Conservation (phyloP, 2,329 filamentous ascomycete species). For the Aschersonia sp. region DNA sequence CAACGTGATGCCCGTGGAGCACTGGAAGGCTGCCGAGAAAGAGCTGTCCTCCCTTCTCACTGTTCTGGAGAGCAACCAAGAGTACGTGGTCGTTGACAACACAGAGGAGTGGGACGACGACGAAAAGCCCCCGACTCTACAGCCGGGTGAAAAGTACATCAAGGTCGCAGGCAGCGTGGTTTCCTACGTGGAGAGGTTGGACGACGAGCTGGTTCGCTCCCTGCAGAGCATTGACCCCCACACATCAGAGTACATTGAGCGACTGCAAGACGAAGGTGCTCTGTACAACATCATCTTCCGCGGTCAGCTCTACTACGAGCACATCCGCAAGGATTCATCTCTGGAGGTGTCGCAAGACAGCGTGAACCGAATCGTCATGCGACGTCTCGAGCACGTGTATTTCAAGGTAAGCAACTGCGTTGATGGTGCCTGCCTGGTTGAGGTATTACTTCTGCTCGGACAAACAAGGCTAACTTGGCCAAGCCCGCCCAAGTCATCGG, state of each 20-base stretch:
- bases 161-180: conserved; percentile 88
- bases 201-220: conserved; percentile 95
- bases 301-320: conserved; percentile 77
- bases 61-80: conserved; percentile 62
- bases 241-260: conserved; percentile 96
- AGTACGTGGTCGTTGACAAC: conserved; percentile 76
- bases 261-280: conserved; percentile 75
- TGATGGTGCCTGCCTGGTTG: too few species aligned
- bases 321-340: conserved; percentile 52
- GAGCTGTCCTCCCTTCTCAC: conserved; percentile 68
- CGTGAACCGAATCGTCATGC: conserved; percentile 84
- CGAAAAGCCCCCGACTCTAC: conserved; percentile 72
- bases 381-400: conserved; percentile 91
- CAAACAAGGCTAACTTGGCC: background rate
- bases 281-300: conserved; percentile 90
- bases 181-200: conserved; percentile 85
- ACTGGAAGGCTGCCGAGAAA: conserved; percentile 89
- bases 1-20: conserved; percentile 80
- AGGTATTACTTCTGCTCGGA: too few species aligned
- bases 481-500: conserved; percentile 79
- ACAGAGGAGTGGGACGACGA: conserved; percentile 99
- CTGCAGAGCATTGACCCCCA: conserved; percentile 95
- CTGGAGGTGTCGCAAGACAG: conserved; percentile 71
- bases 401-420: conserved; percentile 56
- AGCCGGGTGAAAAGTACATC: conserved; percentile 64